phyloP scores from a whole-genome alignment of 768 basidiomycete species.

The Neoboletus brunneissimus region DNA sequence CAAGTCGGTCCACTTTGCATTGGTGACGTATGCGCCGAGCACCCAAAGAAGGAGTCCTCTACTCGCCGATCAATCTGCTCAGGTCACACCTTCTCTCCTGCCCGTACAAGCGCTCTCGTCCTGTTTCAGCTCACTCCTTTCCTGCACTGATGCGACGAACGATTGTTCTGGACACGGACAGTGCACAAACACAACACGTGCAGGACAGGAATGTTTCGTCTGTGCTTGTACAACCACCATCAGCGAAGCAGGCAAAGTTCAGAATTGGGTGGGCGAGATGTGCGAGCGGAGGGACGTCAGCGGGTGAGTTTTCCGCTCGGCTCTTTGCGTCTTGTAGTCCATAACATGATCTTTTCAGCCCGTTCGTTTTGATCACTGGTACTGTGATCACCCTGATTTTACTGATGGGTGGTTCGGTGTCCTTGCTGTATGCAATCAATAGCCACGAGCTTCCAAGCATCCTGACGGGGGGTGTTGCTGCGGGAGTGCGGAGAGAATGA shows the following conservation, averaged over 20 bases:
- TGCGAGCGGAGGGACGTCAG: slow-evolving; percentile 82
- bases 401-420: slow-evolving; percentile 63
- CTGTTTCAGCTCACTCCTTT: slow-evolving; percentile 54
- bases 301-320: slow-evolving; percentile 51
- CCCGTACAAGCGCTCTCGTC: slow-evolving; percentile 59
- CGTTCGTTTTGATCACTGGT: slow-evolving; percentile 72
- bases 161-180: slow-evolving; percentile 69
- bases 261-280: slow-evolving; percentile 69
- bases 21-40: slow-evolving; percentile 48
- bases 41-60: slow-evolving; percentile 37
- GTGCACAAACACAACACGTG: slow-evolving; percentile 59
- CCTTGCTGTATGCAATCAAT: slow-evolving; percentile 62
- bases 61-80: slow-evolving; percentile 43
- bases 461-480: slow-evolving; percentile 57
- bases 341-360: slow-evolving; percentile 38
- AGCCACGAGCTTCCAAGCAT: slow-evolving; percentile 69
- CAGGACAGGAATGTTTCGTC: slow-evolving; percentile 51
- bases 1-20: slow-evolving; percentile 43
- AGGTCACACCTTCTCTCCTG: slow-evolving; percentile 39
- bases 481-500: slow-evolving; percentile 51
- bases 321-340: not conserved
- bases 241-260: slow-evolving; percentile 50
- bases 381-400: slow-evolving; percentile 63
- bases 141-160: slow-evolving; percentile 61
- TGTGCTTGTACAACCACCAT: slow-evolving; percentile 49